Percentiles rank a stretch among this genome's conserved stretches.
Evolutionary conservation across 2,329 filamentous ascomycete species (phyloP).

Genomic region (Trichoderma sp.): DNA sequence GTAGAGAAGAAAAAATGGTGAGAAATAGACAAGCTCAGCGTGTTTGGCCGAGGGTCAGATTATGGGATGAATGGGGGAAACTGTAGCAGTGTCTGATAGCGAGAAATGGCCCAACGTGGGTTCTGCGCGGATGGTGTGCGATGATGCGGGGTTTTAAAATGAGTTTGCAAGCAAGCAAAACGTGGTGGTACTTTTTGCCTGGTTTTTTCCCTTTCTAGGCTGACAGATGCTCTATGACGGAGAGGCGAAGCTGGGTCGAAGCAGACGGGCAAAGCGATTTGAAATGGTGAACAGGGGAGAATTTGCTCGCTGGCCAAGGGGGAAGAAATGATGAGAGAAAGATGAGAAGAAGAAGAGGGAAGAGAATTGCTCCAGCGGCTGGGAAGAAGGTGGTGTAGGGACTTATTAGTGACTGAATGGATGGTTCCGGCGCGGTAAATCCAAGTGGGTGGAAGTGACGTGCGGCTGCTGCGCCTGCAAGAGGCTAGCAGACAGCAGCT

Average conservation of each 20-base stretch:
- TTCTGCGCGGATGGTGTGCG: neutral
- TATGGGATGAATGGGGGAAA: neutral
- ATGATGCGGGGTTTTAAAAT: conserved; percentile 23
- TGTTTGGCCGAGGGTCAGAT: neutral
- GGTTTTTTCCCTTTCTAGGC: neutral
- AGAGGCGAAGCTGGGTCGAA: neutral
- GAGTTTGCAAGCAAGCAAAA: conserved; percentile 7
- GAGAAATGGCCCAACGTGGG: neutral
- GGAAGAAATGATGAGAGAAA: neutral
- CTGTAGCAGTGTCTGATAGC: neutral
- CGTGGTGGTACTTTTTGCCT: neutral
- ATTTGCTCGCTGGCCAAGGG: neutral
- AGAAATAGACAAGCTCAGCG: neutral
- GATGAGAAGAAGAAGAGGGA: neutral
- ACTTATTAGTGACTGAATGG: neutral
- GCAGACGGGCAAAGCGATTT: neutral
- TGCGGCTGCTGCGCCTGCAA: conserved; percentile 13
- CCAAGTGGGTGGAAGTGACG: conserved; percentile 8
- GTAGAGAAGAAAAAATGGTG: neutral
- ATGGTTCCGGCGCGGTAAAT: conserved; percentile 18
- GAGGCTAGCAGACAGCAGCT: neutral
- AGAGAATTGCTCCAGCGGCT: neutral
- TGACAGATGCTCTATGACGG: neutral
- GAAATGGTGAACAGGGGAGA: neutral
- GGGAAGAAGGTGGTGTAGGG: conserved; percentile 8